Evolutionary conservation across 352 stramenopile species (phyloP).

Genomic region (Phytophthora pluvialis): DNA sequence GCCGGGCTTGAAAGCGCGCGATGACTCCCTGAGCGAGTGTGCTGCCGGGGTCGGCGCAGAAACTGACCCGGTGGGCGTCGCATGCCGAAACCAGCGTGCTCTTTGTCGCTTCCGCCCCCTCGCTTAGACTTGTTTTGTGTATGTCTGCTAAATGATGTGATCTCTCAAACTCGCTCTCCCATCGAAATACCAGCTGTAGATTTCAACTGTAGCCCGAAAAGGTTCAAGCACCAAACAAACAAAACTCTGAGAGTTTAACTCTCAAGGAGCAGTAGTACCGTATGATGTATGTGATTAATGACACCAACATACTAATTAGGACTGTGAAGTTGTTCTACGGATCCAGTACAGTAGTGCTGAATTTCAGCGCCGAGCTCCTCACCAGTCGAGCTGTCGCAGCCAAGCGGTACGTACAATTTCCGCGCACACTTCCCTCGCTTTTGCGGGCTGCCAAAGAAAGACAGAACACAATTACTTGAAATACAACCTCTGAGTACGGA

Average conservation of each 20-base stretch:
- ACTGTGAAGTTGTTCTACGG: too few relatives aligned
- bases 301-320: background rate
- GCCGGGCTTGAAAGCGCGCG: background rate
- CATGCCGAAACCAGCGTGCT: background rate
- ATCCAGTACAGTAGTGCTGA: background rate
- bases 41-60: background rate
- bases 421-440: background rate
- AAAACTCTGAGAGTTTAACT: too few relatives aligned
- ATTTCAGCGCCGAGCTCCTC: background rate
- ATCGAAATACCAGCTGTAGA: background rate
- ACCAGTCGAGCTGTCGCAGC: constrained; percentile 5
- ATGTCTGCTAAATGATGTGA: constrained; percentile 1
- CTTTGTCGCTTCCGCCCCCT: background rate
- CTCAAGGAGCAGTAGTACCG: background rate
- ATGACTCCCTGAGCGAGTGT: background rate
- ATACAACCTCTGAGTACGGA: background rate
- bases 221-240: too few relatives aligned
- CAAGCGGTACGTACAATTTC: background rate
- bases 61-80: background rate
- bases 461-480: background rate
- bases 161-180: background rate
- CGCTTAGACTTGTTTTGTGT: background rate
- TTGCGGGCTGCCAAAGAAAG: background rate
- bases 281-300: background rate
- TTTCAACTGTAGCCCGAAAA: too few relatives aligned